Evolutionary conservation across 129 eudicot species (phyloP).

Genomic region (Sambucus nigra): DNA sequence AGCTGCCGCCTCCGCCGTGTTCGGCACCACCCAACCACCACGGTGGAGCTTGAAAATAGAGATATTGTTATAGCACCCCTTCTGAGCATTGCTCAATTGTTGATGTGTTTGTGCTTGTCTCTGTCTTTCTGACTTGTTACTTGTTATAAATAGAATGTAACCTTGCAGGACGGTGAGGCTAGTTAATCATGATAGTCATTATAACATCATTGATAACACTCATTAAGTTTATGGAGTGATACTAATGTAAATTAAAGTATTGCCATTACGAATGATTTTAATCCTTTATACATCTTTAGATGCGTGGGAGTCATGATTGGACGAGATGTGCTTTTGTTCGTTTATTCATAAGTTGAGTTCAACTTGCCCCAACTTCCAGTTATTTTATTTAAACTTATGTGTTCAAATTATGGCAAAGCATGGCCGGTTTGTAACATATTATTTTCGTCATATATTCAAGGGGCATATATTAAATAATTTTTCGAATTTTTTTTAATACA

Average conservation of each 20-base stretch:
- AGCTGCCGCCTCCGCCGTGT: constrained; percentile 25
- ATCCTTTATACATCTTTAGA: constrained; percentile 16
- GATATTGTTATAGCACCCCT: constrained; percentile 37
- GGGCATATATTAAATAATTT: too few relatives aligned
- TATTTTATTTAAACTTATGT: too few relatives aligned
- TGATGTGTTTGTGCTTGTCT: not conserved
- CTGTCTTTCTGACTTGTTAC: not conserved
- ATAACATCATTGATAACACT: constrained; percentile 22
- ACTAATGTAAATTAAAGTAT: constrained; percentile 11
- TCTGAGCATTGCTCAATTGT: constrained; percentile 23
- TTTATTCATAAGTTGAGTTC: too few relatives aligned
- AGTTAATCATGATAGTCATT: constrained; percentile 28
- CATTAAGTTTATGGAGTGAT: constrained; percentile 29
- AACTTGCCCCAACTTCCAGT: too few relatives aligned
- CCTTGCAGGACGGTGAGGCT: not conserved
- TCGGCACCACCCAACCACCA: constrained; percentile 59
- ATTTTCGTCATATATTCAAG: too few relatives aligned
- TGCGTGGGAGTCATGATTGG: constrained; percentile 42
- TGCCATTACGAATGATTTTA: constrained; percentile 4
- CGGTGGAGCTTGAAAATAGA: constrained; percentile 39
- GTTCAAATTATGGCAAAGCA: too few relatives aligned
- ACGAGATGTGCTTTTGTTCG: constrained; percentile 16
- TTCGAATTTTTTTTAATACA: too few relatives aligned
- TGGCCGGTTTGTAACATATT: too few relatives aligned
- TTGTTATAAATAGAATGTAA: constrained; percentile 14